Conservation (phyloP, 2,329 filamentous ascomycete species). For the Aspergillus carbonarius region DNA sequence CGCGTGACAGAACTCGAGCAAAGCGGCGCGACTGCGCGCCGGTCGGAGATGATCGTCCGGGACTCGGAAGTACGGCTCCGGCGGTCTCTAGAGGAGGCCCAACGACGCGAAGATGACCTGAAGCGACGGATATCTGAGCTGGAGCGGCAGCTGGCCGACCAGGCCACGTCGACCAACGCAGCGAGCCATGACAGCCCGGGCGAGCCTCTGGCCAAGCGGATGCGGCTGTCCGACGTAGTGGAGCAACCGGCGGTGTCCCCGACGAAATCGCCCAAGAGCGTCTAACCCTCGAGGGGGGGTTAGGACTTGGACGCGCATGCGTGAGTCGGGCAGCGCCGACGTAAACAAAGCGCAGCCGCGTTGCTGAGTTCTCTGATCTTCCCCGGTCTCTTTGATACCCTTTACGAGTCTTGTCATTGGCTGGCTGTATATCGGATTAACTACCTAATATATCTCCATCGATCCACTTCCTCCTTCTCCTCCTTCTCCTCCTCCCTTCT, state of each 20-base stretch:
- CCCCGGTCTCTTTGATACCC: constrained; percentile 41
- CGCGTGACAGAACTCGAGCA: constrained; percentile 74
- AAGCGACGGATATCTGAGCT: constrained; percentile 80
- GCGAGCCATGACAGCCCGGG: constrained; percentile 31
- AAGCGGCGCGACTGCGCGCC: constrained; percentile 67
- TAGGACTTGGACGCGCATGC: constrained; percentile 7
- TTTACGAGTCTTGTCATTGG: constrained; percentile 37
- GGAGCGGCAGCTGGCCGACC: constrained; percentile 54
- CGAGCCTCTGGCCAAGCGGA: constrained; percentile 56
- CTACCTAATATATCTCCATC: constrained; percentile 7
- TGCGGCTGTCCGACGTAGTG: constrained; percentile 56
- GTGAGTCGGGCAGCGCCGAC: constrained; percentile 7
- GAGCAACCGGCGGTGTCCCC: constrained; percentile 40
- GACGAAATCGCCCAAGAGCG: constrained; percentile 37
- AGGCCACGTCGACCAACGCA: constrained; percentile 17
- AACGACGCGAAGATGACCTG: constrained; percentile 74
- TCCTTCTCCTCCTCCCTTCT: constrained; percentile 2
- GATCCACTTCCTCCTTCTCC: constrained; percentile 6
- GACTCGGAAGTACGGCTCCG: constrained; percentile 58
- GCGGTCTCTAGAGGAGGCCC: constrained; percentile 70
- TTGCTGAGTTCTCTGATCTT: constrained; percentile 29
- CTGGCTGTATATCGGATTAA: constrained; percentile 30
- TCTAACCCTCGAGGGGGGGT: constrained; percentile 19
- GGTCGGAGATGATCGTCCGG: constrained; percentile 56
- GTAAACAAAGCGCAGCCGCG: constrained; percentile 11